phyloP scores from a whole-genome alignment of 129 eudicot genomes.

The Lactuca saligna region DNA sequence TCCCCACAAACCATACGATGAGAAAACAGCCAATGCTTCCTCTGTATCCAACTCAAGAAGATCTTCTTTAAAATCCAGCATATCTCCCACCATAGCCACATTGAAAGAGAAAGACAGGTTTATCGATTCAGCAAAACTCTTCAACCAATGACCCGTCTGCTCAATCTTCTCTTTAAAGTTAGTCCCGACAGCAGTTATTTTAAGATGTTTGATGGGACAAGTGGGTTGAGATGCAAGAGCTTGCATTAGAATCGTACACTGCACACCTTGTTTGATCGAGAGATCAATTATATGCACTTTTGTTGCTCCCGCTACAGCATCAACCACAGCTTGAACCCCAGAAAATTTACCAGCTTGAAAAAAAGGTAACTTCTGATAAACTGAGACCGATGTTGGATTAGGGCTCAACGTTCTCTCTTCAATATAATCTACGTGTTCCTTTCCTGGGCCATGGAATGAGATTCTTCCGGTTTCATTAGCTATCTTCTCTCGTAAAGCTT shows the following conservation, averaged over 20 bases:
- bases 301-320: constrained; percentile 22
- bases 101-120: constrained; percentile 40
- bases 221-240: constrained; percentile 36
- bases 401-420: constrained; percentile 21
- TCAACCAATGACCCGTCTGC: constrained; percentile 35
- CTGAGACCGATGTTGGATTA: constrained; percentile 11
- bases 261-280: constrained; percentile 35
- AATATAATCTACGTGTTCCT: constrained; percentile 5
- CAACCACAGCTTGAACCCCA: constrained; percentile 40
- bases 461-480: constrained; percentile 44
- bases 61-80: constrained; percentile 34
- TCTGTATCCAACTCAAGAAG: constrained; percentile 32
- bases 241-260: constrained; percentile 43
- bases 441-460: not conserved
- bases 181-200: constrained; percentile 35
- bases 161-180: constrained; percentile 7
- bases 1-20: constrained; percentile 20
- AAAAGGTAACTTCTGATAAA: constrained; percentile 37
- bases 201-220: constrained; percentile 35
- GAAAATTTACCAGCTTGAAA: constrained; percentile 24
- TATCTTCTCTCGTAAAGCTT: constrained; percentile 54
- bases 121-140: constrained; percentile 37
- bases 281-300: constrained; percentile 47
- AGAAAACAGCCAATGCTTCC: constrained; percentile 45
- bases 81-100: constrained; percentile 42